Evolutionary conservation across 176 grass and related monocot genomes (phyloP), one percentile per base, ranked within the genome.

Genomic region (Secale cereale): DNA sequence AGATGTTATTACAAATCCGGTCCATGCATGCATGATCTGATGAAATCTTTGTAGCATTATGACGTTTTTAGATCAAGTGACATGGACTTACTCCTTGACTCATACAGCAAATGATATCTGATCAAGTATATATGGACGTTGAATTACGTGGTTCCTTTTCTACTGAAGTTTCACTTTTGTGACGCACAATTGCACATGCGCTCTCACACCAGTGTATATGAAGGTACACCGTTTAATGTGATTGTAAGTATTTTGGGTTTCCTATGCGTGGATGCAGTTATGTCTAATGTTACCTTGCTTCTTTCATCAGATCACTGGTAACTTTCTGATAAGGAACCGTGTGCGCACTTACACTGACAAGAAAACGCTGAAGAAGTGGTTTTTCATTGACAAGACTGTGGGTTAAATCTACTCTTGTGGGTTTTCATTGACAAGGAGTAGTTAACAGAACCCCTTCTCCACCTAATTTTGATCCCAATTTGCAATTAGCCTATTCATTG

Each of bases 321-420:
- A 25, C 50, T 65, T 78, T 65, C 59, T 74, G 74, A 88, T 88
- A 81, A 95, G 90, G 90, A 88, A 90, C 65, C 76, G 81, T 85
- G 80, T 81, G 25, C 79, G 81, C 76, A 77, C 82, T 65, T 95
- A 86, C 82, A 92, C 74, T 77, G 80, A 88, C 57, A 92, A 90
- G 33, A 92, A 95, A 80, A 92, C 90, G 81, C 36, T 92, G 40
- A 90, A 92, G 65, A 87, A 84, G 82, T 92, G 93, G 93, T 88
- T 92, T 86, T 92, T 90, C 54, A 90, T 95, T 67, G 90, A 95
- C 70, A 95, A 95, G 71, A 79, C 85, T 37, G 83, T 90, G 33
- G 93, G 90, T 48, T 95, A 67, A 90, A 74, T 54, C 28, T 17
- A 22, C 19, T 56, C 17, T 56, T 56, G 79, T 92, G 93, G 93